Evolutionary conservation across 2,329 filamentous ascomycete genomes (phyloP), one percentile per base, ranked within the genome.

Genomic region (Emergomyces orientalis): DNA sequence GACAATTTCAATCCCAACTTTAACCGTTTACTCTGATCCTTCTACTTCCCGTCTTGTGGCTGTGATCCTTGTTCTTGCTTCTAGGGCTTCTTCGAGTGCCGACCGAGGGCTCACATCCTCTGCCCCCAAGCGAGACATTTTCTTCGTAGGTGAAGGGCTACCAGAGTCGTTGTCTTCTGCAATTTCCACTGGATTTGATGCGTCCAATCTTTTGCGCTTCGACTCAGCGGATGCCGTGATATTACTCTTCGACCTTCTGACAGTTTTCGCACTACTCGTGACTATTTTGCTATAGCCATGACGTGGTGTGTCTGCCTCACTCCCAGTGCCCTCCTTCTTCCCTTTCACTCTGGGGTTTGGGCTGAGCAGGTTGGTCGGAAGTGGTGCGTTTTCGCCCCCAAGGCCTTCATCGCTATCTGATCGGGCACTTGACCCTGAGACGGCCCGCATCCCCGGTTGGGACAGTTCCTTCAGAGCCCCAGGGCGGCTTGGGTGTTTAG

Each of bases 291-390:
- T 34, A 41, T 41, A 47, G 19, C 39, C 17, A 59, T 9, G 41
- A n/a, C 47, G 59, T 19, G 59, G 59, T 4, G 59, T 41, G 49
- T 54, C 59, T 27, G 32, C 59, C 30, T 60, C 59, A 22, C 59
- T 54, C 59, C 47, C 59, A 27, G 34, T n/a, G 14, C 66, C 65
- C 61, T 76, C 74, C 62, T 76, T 76, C 52, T 69, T 71, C 59
- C 73, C 67, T 58, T 69, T 73, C 52, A 76, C 63, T 30, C 71
- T 69, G 3, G 67, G 67, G 57, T 69, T 74, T 0, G 73, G 74
- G 45, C 71, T 76, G n/a, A 69, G 65, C 32, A 71, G 66, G n/a
- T 71, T 49, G 37, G 69, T 73, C 47, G 68, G 65, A 37, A 67
- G 63, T 49, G 64, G 61, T 32, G 63, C 57, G 8, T 63, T 63